phyloP scores from a whole-genome alignment of 2,329 filamentous ascomycete genomes.

The Trichoderma asperellum region DNA sequence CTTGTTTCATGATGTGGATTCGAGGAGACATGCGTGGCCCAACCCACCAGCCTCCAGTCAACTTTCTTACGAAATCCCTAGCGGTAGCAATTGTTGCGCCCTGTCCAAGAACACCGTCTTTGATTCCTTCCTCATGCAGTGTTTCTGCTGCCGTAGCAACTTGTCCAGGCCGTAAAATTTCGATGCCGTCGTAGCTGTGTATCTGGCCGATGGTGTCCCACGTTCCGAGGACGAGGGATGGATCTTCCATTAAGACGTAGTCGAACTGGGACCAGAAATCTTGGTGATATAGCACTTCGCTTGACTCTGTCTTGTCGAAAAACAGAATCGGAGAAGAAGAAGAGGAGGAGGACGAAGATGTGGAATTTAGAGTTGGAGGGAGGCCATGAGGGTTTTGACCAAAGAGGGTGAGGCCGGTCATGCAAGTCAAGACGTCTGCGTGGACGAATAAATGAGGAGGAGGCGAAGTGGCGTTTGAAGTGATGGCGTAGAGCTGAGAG shows the following conservation, averaged over 20 bases:
- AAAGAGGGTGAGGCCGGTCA: slow-evolving; percentile 72
- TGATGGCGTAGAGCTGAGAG: slow-evolving; percentile 50
- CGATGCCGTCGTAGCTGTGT: slow-evolving; percentile 61
- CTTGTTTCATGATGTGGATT: slow-evolving; percentile 54
- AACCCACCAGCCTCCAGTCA: slow-evolving; percentile 66
- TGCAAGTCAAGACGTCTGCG: slow-evolving; percentile 68
- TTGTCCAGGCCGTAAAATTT: slow-evolving; percentile 57
- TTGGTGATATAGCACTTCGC: slow-evolving; percentile 47
- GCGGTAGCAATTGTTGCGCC: slow-evolving; percentile 47
- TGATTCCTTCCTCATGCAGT: slow-evolving; percentile 19
- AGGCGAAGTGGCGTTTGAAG: slow-evolving; percentile 34
- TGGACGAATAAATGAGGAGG: slow-evolving; percentile 53
- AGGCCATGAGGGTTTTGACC: slow-evolving; percentile 52
- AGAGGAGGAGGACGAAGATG: slow-evolving; percentile 32
- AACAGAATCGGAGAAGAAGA: slow-evolving; percentile 39
- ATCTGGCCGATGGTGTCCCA: slow-evolving; percentile 64
- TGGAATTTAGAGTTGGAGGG: slow-evolving; percentile 40
- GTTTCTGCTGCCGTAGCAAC: slow-evolving; percentile 11
- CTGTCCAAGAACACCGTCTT: slow-evolving; percentile 48
- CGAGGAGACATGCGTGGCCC: slow-evolving; percentile 64
- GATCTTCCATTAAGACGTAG: slow-evolving; percentile 63
- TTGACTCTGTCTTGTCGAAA: slow-evolving; percentile 68
- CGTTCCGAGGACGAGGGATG: slow-evolving; percentile 49
- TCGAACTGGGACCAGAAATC: slow-evolving; percentile 67
- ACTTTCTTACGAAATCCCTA: slow-evolving; percentile 47